Evolutionary conservation across 305 asterid species (phyloP).

Genomic region (Fraxinus velutina): DNA sequence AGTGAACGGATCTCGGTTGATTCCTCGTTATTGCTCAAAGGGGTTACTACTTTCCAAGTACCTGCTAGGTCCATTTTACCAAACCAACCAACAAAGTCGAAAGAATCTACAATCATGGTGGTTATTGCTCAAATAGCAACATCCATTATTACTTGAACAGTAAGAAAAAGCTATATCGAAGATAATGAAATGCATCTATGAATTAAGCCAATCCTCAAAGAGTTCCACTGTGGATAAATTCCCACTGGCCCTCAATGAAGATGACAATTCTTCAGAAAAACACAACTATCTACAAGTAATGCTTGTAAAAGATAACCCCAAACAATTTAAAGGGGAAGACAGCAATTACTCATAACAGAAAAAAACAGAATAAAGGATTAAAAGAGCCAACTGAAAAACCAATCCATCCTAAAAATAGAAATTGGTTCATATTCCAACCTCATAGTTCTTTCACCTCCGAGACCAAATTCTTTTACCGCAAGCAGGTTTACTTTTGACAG

Average conservation of each 20-base stretch:
- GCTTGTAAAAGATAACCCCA: conserved; percentile 27
- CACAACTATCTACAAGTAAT: conserved; percentile 27
- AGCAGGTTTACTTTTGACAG: neutral
- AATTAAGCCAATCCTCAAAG: conserved; percentile 16
- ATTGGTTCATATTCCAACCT: conserved; percentile 14
- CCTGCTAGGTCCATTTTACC: neutral
- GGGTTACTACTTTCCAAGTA: neutral
- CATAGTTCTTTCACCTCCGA: conserved; percentile 17
- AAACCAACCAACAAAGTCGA: neutral
- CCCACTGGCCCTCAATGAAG: conserved; percentile 12
- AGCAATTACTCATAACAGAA: conserved; percentile 24
- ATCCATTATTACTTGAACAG: conserved; percentile 2
- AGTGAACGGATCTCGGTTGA: neutral
- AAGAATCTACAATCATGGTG: conserved; percentile 7
- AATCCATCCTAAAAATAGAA: conserved; percentile 24
- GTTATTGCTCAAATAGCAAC: neutral
- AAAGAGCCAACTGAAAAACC: conserved; percentile 22
- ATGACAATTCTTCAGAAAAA: conserved; percentile 15
- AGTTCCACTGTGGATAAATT: conserved; percentile 13
- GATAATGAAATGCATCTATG: conserved; percentile 1
- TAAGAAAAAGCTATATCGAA: neutral
- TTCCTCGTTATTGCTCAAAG: neutral
- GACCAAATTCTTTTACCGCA: conserved; percentile 6
- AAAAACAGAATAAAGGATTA: neutral
- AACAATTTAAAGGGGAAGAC: conserved; percentile 24